A percentile compares a stretch with the other conserved stretches of the same genome.
Conservation (phyloP, 371 early-diverging fungal species). For the Nematocida sp. region DNA sequence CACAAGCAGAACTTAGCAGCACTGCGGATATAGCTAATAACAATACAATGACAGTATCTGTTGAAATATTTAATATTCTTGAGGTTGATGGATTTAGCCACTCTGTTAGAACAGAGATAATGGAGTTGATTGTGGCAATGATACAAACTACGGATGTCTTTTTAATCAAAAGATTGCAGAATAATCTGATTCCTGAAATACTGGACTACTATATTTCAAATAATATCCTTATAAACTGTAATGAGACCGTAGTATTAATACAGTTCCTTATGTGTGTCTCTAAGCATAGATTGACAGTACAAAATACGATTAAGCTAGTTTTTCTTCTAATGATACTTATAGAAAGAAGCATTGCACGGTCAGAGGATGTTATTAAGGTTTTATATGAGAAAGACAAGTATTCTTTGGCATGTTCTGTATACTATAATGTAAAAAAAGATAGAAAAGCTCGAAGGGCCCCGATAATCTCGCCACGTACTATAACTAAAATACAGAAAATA, state of each 20-base stretch:
- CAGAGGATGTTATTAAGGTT: not conserved
- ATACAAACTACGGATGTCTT: conserved; percentile 35
- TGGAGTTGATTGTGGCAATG: conserved; percentile 25
- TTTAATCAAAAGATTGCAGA: conserved; percentile 28
- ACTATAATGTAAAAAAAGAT: not conserved
- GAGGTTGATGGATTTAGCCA: not conserved
- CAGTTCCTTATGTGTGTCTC: not conserved
- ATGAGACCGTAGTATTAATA: not conserved
- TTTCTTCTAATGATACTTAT: conserved; percentile 17
- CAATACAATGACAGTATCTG: conserved; percentile 41
- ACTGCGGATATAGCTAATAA: conserved; percentile 11
- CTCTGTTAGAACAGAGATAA: not conserved
- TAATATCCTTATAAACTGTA: not conserved
- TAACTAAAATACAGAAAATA: conserved; percentile 25
- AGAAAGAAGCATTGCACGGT: conserved; percentile 25
- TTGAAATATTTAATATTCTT: conserved; percentile 12
- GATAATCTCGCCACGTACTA: not conserved
- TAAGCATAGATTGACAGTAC: not conserved
- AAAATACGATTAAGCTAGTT: not conserved
- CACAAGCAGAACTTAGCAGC: not conserved
- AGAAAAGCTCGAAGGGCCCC: not conserved
- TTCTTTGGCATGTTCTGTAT: conserved; percentile 9
- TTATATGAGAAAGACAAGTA: conserved; percentile 35
- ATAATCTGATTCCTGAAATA: conserved; percentile 26
- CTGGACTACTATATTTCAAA: conserved; percentile 37